Evolutionary conservation across 495 filamentous ascomycete species (phyloP), one percentile per base, ranked within the genome.

Genomic region (Chaetomidium leptoderma): DNA sequence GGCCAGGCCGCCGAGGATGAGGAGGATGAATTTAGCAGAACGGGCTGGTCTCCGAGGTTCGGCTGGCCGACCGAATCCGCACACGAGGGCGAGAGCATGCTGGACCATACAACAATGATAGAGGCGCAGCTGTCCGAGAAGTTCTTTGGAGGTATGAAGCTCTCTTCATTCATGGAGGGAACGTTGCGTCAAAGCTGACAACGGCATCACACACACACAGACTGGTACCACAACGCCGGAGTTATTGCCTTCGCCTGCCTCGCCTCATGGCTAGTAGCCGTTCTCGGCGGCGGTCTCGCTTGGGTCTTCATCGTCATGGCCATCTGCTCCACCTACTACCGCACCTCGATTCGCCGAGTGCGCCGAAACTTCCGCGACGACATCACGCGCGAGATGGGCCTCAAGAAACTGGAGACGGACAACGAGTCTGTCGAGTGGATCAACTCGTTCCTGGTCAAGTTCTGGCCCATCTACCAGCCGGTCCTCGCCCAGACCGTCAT

Each of bases 401-500:
- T 97, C 70, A 84, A 83, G 66, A 89, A 82, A 56, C 75, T 99
- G 54, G 93, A 97, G 62, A 95, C 88, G 9, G 95, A 99, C 66
- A 86, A 83, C 26, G 93, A 99, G 73, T 92, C 86, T 63, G 73
- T 99, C 36, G 93, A 99, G 70, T 99, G 93, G 93, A 97, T 99
- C 64, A 99, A 99, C 78, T 95, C 91, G 70, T 97, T 97, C 75
- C 62, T 97, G 61, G 86, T 93, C 70, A 99, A 97, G 70, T 97
- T 99, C 75, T 99, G 93, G 93, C 93, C 93, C 21, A 99, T 99
- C 64, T 97, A 93, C 69, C 88, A 90, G 43, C 93, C 93, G 1
- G 90, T 97, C 23, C 83, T 99, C 11, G 91, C 91, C 45, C 83
- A 92, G 53, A 93, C 90, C 13, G 85, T 99, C 63, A 91, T 97